Conservation (phyloP, 2,329 filamentous ascomycete species). For the Harringtonia lauricola region DNA sequence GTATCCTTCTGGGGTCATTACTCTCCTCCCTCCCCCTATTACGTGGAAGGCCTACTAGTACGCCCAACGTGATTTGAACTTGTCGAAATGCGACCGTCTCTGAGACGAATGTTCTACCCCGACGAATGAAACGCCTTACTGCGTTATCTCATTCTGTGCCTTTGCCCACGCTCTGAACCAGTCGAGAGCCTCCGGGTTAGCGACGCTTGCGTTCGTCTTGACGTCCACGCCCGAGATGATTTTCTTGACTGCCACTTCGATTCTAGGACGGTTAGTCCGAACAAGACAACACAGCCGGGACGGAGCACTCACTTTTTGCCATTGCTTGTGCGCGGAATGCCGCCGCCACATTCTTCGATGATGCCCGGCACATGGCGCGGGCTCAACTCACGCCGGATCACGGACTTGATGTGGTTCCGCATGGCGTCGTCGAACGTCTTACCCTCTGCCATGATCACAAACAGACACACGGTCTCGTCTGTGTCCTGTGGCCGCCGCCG, state of each 20-base stretch:
- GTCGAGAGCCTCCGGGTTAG: constrained; percentile 75
- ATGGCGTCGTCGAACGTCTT: constrained; percentile 47
- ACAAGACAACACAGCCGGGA: background rate
- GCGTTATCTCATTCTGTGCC: constrained; percentile 24
- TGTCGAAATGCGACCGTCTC: too few relatives aligned
- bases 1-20: too few relatives aligned
- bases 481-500: constrained; percentile 57
- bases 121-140: too few relatives aligned
- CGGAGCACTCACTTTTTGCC: constrained; percentile 76
- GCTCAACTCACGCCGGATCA: constrained; percentile 68
- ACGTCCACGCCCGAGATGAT: constrained; percentile 81
- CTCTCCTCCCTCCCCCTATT: too few relatives aligned
- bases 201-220: constrained; percentile 86
- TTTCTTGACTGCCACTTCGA: constrained; percentile 93
- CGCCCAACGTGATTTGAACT: too few relatives aligned
- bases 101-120: too few relatives aligned
- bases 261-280: constrained; percentile 31
- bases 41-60: too few relatives aligned
- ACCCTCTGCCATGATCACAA: constrained; percentile 62
- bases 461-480: constrained; percentile 82
- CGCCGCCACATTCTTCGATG: constrained; percentile 64
- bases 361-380: constrained; percentile 81
- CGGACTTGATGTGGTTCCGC: constrained; percentile 49
- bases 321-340: constrained; percentile 86
- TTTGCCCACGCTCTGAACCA: constrained; percentile 78